Base-by-base conservation (phyloP, 768 basidiomycete species). In the Rhizopogon vulgaris region DNA sequence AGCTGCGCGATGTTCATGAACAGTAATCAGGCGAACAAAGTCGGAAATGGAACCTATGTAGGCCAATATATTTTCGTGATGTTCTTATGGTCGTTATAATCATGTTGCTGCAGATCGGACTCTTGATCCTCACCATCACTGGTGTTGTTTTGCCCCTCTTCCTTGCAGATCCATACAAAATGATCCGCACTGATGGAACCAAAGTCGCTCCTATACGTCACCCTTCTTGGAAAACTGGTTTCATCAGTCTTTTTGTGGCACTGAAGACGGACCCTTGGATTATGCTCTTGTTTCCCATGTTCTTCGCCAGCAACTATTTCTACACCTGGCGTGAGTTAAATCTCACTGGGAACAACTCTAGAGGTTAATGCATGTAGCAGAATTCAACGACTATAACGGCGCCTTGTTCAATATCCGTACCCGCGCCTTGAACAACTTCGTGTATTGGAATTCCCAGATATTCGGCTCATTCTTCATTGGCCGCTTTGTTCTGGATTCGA, bases 131-230 rank as follows among this genome's bases (percentile, higher is more conserved):
- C 38, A 87, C 84, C 22, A 63, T 78, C 40, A 76, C 84, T 52
- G 87, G 87, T 6, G 76, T 84, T 22, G 37, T 69, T 9, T 79
- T 86, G 46, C 84, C 85, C 1, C 52, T 85, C 15, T 45, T 80
- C 54, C 85, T 90, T 82, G 82, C 75, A 8, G 73, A 84, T 53
- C 87, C 87, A 12, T 66, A 74, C 34, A 79, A 80, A 52, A 84
- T 90, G 77, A 71, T 85, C 22, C 22, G 22, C 22, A 22, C 22
- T 22, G 22, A 22, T 22, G 22, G 22, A 22, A 22, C 22, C 22
- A 88, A 90, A 63, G 85, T 87, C 58, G 80, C 96, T n/a, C 87
- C 94, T 0, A 96, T 94, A 68, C 82, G 75, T 56, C 87, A 90
- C 12, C 89, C 89, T 24, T 89, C 87, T 14, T 76, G 78, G 55